These are phyloP conservation scores for Davidsoniella eucalypti DNA, from an alignment of 2,329 filamentous ascomycete species.

Conservation along the genomic window DNA sequence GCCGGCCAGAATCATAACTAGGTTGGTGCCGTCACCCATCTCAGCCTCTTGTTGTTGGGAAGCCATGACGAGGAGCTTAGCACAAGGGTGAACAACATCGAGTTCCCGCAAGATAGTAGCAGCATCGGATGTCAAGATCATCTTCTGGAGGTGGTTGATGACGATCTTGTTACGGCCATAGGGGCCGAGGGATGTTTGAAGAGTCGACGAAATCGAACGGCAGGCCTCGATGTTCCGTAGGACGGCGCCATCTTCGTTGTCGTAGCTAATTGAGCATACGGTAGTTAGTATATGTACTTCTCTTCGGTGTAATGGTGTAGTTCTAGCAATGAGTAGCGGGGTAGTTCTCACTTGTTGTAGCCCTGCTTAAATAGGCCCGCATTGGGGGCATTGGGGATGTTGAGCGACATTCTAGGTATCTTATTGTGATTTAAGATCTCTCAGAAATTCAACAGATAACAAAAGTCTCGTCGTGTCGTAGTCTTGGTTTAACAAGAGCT, in stretches of 20 bases:
- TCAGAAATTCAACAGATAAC: slow-evolving; percentile 5
- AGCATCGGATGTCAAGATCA: slow-evolving; percentile 96
- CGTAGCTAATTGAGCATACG: slow-evolving; percentile 51
- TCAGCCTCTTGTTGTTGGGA: slow-evolving; percentile 97
- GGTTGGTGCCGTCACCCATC: slow-evolving; percentile 96
- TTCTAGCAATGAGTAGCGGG: too few relatives aligned
- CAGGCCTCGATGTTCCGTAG: slow-evolving; percentile 98
- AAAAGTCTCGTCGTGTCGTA: slow-evolving; percentile 9
- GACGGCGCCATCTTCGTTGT: slow-evolving; percentile 96
- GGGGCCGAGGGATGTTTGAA: slow-evolving; percentile 90
- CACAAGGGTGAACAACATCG: slow-evolving; percentile 94
- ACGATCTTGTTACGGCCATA: slow-evolving; percentile 99
- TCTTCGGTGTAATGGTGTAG: neutral
- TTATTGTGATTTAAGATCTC: slow-evolving; percentile 2
- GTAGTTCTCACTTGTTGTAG: slow-evolving; percentile 68
- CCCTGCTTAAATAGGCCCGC: slow-evolving; percentile 86
- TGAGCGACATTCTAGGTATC: slow-evolving; percentile 63
- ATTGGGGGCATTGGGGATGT: slow-evolving; percentile 88
- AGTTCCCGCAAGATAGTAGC: slow-evolving; percentile 94
- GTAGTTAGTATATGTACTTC: slow-evolving; percentile 18
- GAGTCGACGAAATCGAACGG: slow-evolving; percentile 84
- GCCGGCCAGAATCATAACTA: slow-evolving; percentile 90
- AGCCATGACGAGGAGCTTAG: slow-evolving; percentile 95
- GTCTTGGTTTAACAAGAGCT: slow-evolving; percentile 10
- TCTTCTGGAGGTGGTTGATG: slow-evolving; percentile 99